Percentiles rank a stretch among this genome's conserved stretches.
Conservation (phyloP, 1,284 basidiomycete genomes). For the Sanghuangporus sanghuang region DNA sequence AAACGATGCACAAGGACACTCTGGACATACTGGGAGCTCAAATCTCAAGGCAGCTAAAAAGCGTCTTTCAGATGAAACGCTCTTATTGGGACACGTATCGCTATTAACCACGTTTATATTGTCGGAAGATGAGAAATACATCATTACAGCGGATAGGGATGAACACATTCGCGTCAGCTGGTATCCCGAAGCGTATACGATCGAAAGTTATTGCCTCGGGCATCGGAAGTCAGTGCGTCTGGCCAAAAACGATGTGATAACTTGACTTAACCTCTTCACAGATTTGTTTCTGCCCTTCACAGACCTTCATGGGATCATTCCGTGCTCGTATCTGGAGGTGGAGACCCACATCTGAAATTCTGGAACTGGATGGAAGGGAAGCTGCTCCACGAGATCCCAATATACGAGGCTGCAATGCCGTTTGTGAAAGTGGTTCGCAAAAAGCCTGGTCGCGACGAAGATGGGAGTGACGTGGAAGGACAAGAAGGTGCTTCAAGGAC, state of each 20-base stretch:
- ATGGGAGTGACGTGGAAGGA: constrained; percentile 31
- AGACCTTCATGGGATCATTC: constrained; percentile 49
- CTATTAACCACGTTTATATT: constrained; percentile 72
- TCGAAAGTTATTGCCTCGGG: constrained; percentile 83
- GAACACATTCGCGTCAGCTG: constrained; percentile 91
- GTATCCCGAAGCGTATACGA: constrained; percentile 78
- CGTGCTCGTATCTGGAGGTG: constrained; percentile 79
- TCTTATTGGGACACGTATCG: constrained; percentile 84
- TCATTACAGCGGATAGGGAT: constrained; percentile 87
- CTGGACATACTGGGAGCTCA: neutral
- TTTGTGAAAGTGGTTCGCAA: constrained; percentile 48
- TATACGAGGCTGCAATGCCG: constrained; percentile 53
- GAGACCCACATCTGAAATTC: constrained; percentile 70
- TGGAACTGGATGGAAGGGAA: constrained; percentile 76
- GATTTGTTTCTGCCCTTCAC: constrained; percentile 80
- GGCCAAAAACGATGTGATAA: neutral
- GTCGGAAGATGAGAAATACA: constrained; percentile 59
- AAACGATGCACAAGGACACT: neutral
- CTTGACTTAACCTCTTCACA: constrained; percentile 27
- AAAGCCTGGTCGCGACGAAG: constrained; percentile 33
- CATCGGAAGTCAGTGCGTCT: constrained; percentile 63
- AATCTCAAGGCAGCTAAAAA: constrained; percentile 17
- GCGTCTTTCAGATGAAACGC: constrained; percentile 47
- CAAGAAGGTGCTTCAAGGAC: constrained; percentile 23
- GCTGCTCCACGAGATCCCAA: constrained; percentile 45